A percentile compares a stretch with the other conserved stretches of the same genome.
Conservation (phyloP, 2,329 filamentous ascomycete species). For the Pseudocercospora fuligena region DNA sequence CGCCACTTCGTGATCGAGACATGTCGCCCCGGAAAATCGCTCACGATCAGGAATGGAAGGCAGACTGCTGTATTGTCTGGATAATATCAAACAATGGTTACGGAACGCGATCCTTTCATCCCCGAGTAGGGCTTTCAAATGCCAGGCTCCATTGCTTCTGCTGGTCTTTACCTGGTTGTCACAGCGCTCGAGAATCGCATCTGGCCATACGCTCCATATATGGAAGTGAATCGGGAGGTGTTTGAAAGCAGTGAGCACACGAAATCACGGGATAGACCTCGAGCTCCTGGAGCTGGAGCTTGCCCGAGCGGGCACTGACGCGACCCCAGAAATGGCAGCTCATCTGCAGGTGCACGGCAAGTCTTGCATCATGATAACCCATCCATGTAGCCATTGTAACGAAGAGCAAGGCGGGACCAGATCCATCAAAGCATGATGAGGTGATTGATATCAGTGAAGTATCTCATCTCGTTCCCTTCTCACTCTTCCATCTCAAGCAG, state of each 20-base stretch:
- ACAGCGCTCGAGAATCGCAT: background rate
- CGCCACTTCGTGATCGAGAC: background rate
- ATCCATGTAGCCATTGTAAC: background rate
- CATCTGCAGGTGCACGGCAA: slow-evolving; percentile 10
- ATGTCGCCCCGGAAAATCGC: background rate
- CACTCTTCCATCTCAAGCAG: background rate
- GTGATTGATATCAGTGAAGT: background rate
- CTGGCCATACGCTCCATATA: background rate
- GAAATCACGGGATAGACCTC: background rate
- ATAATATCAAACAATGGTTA: background rate
- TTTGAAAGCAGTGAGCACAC: background rate
- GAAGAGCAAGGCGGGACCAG: background rate
- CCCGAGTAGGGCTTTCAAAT: background rate
- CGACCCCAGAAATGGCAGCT: slow-evolving; percentile 7
- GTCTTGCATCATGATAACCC: slow-evolving; percentile 22
- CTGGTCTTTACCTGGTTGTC: background rate
- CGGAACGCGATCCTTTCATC: background rate
- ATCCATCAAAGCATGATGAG: background rate
- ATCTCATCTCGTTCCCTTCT: background rate
- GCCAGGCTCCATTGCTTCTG: background rate
- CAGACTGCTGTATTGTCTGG: background rate
- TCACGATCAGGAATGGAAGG: too few relatives aligned
- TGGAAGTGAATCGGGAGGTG: background rate
- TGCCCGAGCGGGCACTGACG: background rate
- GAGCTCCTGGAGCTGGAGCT: background rate